phyloP scores from a whole-genome alignment of 805 yeast genomes.

The Yarrowia sp. region DNA sequence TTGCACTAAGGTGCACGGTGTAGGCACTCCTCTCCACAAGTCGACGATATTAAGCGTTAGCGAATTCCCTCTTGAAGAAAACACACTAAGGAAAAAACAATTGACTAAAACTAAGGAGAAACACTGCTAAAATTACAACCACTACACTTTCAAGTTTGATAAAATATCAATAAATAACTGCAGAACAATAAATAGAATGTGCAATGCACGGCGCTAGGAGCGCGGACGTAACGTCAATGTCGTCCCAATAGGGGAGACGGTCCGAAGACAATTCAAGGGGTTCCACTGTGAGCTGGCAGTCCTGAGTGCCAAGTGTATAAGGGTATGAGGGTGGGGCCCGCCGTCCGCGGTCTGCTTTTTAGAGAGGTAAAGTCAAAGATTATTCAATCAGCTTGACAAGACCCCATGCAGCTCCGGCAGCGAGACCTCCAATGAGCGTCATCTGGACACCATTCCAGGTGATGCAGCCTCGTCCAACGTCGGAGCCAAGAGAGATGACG shows the following conservation, averaged over 20 bases:
- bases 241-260: not conserved
- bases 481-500: constrained; percentile 80
- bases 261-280: constrained; percentile 28
- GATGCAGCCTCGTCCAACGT: constrained; percentile 57
- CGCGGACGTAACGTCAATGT: constrained; percentile 38
- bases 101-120: too few species aligned
- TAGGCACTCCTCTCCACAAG: not conserved
- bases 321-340: constrained; percentile 7
- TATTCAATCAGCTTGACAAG: constrained; percentile 79
- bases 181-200: constrained; percentile 37
- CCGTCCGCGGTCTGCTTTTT: constrained; percentile 26
- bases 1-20: not conserved
- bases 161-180: constrained; percentile 36
- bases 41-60: not conserved
- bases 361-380: not conserved
- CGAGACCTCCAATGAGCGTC: constrained; percentile 95
- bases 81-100: too few species aligned
- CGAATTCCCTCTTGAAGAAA: not conserved
- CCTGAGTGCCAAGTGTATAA: constrained; percentile 22
- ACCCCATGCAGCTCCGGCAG: constrained; percentile 97
- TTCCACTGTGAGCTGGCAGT: constrained; percentile 19
- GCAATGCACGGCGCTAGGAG: constrained; percentile 29
- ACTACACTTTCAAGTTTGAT: not conserved
- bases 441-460: constrained; percentile 84
- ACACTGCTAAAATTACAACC: not conserved